Conservation (phyloP, 305 asterid species). For the Fraxinus xanthoxyloides region DNA sequence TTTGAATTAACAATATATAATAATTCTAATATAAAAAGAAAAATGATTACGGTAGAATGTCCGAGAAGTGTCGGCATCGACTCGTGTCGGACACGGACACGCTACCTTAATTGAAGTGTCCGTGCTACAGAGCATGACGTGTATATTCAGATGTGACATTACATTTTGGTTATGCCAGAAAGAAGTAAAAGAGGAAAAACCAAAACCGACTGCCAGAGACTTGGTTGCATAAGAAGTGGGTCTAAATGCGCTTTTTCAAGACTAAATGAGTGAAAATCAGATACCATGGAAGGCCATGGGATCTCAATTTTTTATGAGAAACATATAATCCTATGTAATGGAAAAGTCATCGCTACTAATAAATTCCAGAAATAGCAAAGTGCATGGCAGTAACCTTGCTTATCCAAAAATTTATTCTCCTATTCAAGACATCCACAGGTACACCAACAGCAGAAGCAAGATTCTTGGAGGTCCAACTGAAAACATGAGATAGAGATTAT, state of each 20-base stretch:
- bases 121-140: neutral
- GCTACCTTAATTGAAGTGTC: no score
- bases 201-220: neutral
- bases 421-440: conserved; percentile 70
- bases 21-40: no score
- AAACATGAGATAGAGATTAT: conserved; percentile 20
- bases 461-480: conserved; percentile 82
- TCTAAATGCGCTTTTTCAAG: neutral
- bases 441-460: conserved; percentile 88
- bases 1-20: no score
- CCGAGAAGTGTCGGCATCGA: no score
- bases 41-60: no score
- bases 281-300: conserved; percentile 16
- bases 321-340: neutral
- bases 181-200: neutral
- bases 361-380: neutral
- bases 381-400: conserved; percentile 62
- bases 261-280: conserved; percentile 5
- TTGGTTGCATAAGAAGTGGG: neutral
- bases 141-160: neutral
- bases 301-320: neutral
- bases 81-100: no score
- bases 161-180: conserved; percentile 1
- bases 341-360: neutral
- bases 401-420: conserved; percentile 86